phyloP scores from a whole-genome alignment of 192 early-diverging fungal species.

The Umbelopsis sp. region DNA sequence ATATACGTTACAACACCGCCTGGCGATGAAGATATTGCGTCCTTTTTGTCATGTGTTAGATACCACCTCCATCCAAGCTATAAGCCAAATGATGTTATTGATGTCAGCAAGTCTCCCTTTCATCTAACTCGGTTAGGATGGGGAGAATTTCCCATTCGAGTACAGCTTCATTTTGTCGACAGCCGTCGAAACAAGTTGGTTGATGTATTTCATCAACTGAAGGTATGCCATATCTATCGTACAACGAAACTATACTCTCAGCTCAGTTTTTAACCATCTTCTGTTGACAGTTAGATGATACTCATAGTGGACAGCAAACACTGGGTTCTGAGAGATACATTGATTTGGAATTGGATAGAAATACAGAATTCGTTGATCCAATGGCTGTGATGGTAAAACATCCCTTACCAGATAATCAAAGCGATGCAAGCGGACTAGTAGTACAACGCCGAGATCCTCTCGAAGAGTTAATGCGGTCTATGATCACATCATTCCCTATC shows the following conservation, averaged over 20 bases:
- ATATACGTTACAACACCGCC: conserved; percentile 75
- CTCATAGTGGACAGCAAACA: conserved; percentile 65
- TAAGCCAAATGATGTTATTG: conserved; percentile 85
- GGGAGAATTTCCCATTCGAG: conserved; percentile 90
- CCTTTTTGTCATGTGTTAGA: conserved; percentile 79
- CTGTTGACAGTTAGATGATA: conserved; percentile 64
- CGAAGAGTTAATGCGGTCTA: background rate
- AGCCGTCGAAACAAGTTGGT: conserved; percentile 76
- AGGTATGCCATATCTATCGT: conserved; percentile 44
- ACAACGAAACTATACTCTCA: background rate
- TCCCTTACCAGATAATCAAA: background rate
- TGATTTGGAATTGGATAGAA: conserved; percentile 85
- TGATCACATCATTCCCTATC: background rate
- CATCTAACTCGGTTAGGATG: conserved; percentile 88
- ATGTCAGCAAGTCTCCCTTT: conserved; percentile 76
- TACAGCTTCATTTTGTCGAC: conserved; percentile 84
- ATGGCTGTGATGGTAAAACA: background rate
- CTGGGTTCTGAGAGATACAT: conserved; percentile 74
- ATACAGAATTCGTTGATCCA: conserved; percentile 64
- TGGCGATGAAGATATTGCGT: conserved; percentile 45
- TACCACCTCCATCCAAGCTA: conserved; percentile 91
- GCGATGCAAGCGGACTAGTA: background rate
- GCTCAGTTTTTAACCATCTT: background rate
- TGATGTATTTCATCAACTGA: conserved; percentile 80
- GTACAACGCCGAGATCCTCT: conserved; percentile 11